Evolutionary conservation across 2,329 filamentous ascomycete species (phyloP).

Genomic region (Aspergillus spinulosporus): DNA sequence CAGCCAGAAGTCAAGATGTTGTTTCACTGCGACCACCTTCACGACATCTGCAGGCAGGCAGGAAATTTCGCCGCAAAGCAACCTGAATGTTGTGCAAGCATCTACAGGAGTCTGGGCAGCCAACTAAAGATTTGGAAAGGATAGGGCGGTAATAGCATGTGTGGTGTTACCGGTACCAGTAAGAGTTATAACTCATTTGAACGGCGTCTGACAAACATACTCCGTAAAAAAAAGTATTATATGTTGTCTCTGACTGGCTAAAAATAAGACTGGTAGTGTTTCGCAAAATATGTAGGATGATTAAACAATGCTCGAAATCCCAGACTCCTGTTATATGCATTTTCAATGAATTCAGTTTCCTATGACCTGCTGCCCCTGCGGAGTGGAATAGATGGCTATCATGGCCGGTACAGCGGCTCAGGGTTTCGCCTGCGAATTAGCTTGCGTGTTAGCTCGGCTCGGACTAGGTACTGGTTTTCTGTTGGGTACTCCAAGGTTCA

Average conservation of each 20-base stretch:
- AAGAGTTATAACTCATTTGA: too few species aligned
- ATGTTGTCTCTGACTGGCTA: not conserved
- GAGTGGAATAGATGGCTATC: too few species aligned
- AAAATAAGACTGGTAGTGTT: slow-evolving; percentile 5
- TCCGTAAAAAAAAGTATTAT: not conserved
- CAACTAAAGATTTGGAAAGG: not conserved
- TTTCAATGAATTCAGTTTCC: not conserved
- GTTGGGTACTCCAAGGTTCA: slow-evolving; percentile 41
- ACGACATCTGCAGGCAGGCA: too few species aligned
- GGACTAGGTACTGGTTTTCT: slow-evolving; percentile 40
- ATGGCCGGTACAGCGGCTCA: not conserved
- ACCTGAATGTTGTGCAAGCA: not conserved
- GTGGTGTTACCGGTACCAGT: too few species aligned
- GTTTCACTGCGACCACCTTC: too few species aligned
- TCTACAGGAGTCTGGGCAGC: not conserved
- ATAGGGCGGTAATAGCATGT: too few species aligned
- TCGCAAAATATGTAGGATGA: not conserved
- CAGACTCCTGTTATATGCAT: slow-evolving; percentile 9
- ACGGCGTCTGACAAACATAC: too few species aligned
- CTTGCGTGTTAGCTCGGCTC: slow-evolving; percentile 12
- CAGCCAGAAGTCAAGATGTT: too few species aligned
- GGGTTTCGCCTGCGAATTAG: slow-evolving; percentile 2
- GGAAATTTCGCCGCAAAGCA: too few species aligned
- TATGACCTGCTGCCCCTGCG: too few species aligned
- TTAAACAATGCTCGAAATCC: not conserved